Evolutionary conservation across 345 rosid species (phyloP), one percentile per base, ranked within the genome.

Genomic region (Luvunga scandens): DNA sequence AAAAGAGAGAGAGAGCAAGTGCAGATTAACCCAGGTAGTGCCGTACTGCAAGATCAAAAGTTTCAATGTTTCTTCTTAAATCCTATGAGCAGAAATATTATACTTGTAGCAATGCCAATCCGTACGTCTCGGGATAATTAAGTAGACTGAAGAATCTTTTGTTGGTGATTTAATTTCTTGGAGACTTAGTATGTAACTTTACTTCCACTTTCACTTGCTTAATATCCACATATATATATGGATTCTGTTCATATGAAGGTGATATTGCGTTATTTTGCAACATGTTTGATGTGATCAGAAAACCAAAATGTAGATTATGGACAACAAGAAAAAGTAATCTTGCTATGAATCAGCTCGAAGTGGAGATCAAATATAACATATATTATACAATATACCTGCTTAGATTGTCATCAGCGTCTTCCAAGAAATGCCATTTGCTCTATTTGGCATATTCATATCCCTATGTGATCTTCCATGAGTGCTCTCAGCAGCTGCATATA

Each of bases 381-480:
- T 14, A 73, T 12, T 0, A 14, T 14, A 73, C 24, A 56, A 38
- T 0, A 31, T 8, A 62, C 70, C 71, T 73, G 64, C 69, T 79
- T 55, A 38, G 60, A 48, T 62, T 57, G 76, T 59, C 72, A 71
- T 59, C 72, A 62, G 14, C 48, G 73, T 57, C 75, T 73, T 63
- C 79, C 18, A 27, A 28, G 45, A 42, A 7, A 42, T 24, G 56
- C 34, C 36, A 9, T 19, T 50, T 53, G 5, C 63, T 53, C 18
- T 19, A 18, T 42, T 27, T 14, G 31, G 55, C 14, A 9, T 33
- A 19, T 7, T 1, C 1, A 1, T n/a, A 45, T 69, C 72, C 57
- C 14, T 18, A 2, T n/a, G 18, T 14, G 18, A 50, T 24, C 33
- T 61, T 39, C 18, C 13, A 38, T 1, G 5, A 38, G 59, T n/a